These are phyloP conservation scores for Buddleja alternifolia DNA, from an alignment of 257 asterid species.

Conservation along the genomic window DNA sequence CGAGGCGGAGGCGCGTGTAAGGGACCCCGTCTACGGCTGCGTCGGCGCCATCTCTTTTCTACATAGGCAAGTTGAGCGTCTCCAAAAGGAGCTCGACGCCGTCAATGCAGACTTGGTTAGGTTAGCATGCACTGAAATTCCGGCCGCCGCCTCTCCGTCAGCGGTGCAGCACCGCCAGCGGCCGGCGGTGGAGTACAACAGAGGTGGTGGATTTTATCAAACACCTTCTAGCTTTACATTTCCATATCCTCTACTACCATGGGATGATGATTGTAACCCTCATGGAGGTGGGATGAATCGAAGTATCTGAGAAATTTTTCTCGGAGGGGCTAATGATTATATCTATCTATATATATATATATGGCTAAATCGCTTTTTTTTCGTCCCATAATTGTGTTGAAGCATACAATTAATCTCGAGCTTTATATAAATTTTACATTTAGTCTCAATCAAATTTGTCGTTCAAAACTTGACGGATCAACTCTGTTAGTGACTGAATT, in stretches of 20 bases:
- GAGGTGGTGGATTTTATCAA: conserved; percentile 43
- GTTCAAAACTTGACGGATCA: too few relatives aligned
- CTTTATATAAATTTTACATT: too few relatives aligned
- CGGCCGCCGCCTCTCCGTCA: background rate
- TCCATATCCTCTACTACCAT: conserved; percentile 29
- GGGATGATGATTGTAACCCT: conserved; percentile 40
- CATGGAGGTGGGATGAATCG: conserved; percentile 42
- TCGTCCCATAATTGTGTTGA: too few relatives aligned
- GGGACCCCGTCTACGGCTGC: conserved; percentile 64
- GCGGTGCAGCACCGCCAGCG: conserved; percentile 18
- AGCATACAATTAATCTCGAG: too few relatives aligned
- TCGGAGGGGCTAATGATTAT: background rate
- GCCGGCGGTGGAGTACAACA: conserved; percentile 25
- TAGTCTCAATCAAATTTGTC: too few relatives aligned
- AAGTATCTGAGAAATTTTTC: conserved; percentile 26
- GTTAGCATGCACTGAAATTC: conserved; percentile 26
- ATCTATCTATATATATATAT: too few relatives aligned
- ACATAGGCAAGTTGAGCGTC: conserved; percentile 54
- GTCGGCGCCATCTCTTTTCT: conserved; percentile 55
- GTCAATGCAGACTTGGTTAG: conserved; percentile 48
- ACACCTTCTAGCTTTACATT: conserved; percentile 31
- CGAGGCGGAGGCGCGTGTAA: conserved; percentile 60
- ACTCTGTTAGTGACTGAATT: too few relatives aligned
- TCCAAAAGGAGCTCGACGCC: conserved; percentile 55
- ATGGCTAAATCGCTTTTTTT: too few relatives aligned